Evolutionary conservation across 768 basidiomycete species (phyloP), one percentile per base, ranked within the genome.

Genomic region (Mycena floridula): DNA sequence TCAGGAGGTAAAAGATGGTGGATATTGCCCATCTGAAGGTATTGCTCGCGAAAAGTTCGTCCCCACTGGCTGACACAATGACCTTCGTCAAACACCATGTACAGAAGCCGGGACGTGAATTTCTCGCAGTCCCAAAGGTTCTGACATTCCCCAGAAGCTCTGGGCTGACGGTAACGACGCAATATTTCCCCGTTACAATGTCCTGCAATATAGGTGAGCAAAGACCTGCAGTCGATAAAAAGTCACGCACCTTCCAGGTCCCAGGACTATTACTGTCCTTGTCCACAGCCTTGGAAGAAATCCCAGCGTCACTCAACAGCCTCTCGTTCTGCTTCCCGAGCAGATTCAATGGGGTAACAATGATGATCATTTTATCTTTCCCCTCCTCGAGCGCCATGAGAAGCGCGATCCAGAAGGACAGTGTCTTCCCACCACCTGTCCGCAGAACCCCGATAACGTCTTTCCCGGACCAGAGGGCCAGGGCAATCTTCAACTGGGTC

Each of bases 61-160:
- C 59, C 59, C 70, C 70, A 71, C 37, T 59, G 52, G n/a, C 55
- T 64, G 16, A 68, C 57, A 42, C 68, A 69, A 37, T 73, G 69
- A 0, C 53, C 68, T 49, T 73, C 66, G 43, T 73, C 69, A 25
- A 67, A 56, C 6, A 59, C 55, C 12, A 67, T 44, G 47, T 54
- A 53, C 9, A 68, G 47, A 4, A 63, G 42, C 4, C 43, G 37
- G 7, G 45, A 37, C 3, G 49, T 52, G 45, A 63, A 63, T 12
- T 21, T 21, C 2, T 37, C 16, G 15, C 50, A 49, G 30, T 59
- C 53, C 54, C 48, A 57, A 3, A 63, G 44, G 4, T 28, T 37
- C 25, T 20, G 40, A 12, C 20, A 20, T 49, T 50, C 49, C 59
- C 52, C 5, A 62, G 22, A 0, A 47, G 42, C 45, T 66, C 60